Evolutionary conservation across 2,329 filamentous ascomycete genomes (phyloP), one percentile per base, ranked within the genome.

Genomic region (Akanthomyces dipterigenus): DNA sequence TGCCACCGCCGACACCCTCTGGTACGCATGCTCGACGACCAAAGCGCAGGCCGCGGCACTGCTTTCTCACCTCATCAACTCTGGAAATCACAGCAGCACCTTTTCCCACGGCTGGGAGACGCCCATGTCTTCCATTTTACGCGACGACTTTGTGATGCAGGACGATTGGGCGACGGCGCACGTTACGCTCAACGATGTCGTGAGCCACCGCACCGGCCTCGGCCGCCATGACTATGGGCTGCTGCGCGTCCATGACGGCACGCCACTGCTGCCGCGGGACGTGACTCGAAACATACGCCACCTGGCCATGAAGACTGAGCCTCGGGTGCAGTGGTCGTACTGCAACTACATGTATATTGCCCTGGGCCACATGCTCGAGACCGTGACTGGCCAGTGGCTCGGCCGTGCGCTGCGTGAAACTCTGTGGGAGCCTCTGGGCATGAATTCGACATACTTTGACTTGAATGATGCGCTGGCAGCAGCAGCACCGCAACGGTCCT

Each of bases 111-210:
- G 11, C 31, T 34, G 31, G 31, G 31, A 34, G 8, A 34, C 31
- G 11, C 31, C 31, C 31, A 34, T 34, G 31, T 7, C 31, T 7
- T 34, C 4, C 31, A 34, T 34, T 9, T 9, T 34, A 3, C 55
- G 28, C 55, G 55, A 57, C 28, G 55, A 57, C 7, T 57, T 57
- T 38, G 42, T 57, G 2, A 12, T 48, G 55, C 55, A 57, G 22
- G 55, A 57, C 20, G n/a, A 34, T 7, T 57, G 55, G 55, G 26
- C 43, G 6, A 57, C 55, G 1, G n/a, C 40, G 3, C 55, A 57
- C 45, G n/a, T 31, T 5, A 57, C 55, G 22, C 28, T 57, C 11
- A 18, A 28, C 5, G 55, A 57, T 16, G 42, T 43, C 20, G 55
- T 28, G 6, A 28, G 55, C 28, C 43, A 57, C 14, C 9, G 31